Evolutionary conservation across 805 yeast species (phyloP), one percentile per base, ranked within the genome.

Genomic region (Yueomyces sinensis): DNA sequence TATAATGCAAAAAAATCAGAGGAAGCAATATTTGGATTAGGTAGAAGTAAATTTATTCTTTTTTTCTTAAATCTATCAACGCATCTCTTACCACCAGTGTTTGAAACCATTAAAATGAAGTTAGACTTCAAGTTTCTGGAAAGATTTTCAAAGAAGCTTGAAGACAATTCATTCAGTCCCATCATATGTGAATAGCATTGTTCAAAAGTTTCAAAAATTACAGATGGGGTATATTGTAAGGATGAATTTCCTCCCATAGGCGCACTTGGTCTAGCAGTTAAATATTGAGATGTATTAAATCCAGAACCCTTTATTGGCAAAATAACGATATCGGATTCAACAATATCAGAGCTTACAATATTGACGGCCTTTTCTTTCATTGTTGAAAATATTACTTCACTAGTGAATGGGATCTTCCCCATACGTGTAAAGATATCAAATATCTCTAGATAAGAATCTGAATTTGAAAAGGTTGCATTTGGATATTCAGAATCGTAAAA

Each of bases 331-430:
- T 48, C 52, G 2, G 43, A 34, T 3, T 30, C 33, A 16, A 40
- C 34, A 15, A 37, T 22, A 13, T 43, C 32, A 27, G 49, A 33
- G 2, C 50, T 40, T 2, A 33, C 30, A 11, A 54, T 42, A 34
- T 49, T 49, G 1, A 41, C 31, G 2, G 52, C 55, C 32, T 52
- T 51, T 31, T 53, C 59, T 27, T 49, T 41, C 9, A 46, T 36
- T 4, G 58, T 47, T 2, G 58, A 50, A 30, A 53, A 51, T 9
- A 54, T 42, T 1, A 53, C 52, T 30, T 84, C 93, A 52, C 89
- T 94, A 44, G 83, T 77, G 58, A 82, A 86, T 49, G 76, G 57
- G 32, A 58, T 46, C 36, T 56, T 51, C 43, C 59, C 55, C 31
- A 59, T 44, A 18, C 57, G 49, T 33, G 62, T 50, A 31, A 62